Evolutionary conservation across 1,139 yeast genomes (phyloP).

Genomic region (Yamadazyma taylorii): DNA sequence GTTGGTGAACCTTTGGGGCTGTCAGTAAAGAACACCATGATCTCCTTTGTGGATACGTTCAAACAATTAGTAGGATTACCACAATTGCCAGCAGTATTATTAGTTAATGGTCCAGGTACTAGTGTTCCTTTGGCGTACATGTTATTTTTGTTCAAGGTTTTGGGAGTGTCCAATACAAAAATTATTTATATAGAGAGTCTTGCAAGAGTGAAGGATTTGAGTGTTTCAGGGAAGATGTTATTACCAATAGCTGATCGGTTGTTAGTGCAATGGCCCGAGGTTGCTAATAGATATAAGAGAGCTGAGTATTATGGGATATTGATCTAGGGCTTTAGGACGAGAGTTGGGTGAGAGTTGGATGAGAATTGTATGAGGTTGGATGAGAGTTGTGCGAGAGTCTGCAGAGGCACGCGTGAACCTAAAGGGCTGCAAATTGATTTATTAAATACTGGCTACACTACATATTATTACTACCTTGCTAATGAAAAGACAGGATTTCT

Average conservation of each 20-base stretch:
- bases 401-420: no score
- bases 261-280: constrained; percentile 86
- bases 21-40: constrained; percentile 53
- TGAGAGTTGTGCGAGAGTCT: no score
- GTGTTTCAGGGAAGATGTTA: constrained; percentile 73
- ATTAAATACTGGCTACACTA: no score
- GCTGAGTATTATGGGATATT: constrained; percentile 79
- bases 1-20: constrained; percentile 64
- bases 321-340: constrained; percentile 39
- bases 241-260: constrained; percentile 74
- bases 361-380: no score
- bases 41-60: constrained; percentile 36
- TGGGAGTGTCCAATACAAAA: constrained; percentile 54
- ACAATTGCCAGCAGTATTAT: constrained; percentile 49
- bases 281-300: constrained; percentile 53
- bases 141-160: constrained; percentile 50
- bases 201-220: constrained; percentile 76
- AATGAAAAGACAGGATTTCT: background rate
- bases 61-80: constrained; percentile 19
- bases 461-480: no score
- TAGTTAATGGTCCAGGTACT: constrained; percentile 95
- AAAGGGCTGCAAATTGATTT: no score
- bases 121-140: constrained; percentile 75
- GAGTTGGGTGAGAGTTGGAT: no score
- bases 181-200: constrained; percentile 84